phyloP scores from a whole-genome alignment of 306 rosid genomes.

The Cicer pinnatifidum region DNA sequence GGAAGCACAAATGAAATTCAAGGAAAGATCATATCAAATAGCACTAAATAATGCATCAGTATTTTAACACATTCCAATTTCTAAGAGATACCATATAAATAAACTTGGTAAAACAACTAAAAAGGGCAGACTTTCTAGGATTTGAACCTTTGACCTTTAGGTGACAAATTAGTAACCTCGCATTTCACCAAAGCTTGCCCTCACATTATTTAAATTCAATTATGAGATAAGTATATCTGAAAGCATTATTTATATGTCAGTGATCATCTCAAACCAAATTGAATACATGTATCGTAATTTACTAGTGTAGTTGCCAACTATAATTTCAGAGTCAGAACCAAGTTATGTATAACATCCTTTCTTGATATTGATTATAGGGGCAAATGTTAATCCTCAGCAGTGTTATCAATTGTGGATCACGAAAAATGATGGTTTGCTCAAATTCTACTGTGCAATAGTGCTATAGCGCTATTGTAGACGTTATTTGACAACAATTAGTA shows the following conservation, averaged over 20 bases:
- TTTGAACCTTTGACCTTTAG: neutral
- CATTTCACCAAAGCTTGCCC: neutral
- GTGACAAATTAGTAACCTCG: neutral
- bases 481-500: too few species aligned
- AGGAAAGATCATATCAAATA: slow-evolving; percentile 33
- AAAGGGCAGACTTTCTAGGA: neutral
- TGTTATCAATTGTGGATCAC: too few species aligned
- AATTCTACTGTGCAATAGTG: too few species aligned
- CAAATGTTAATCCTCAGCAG: neutral
- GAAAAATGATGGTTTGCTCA: too few species aligned
- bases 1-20: slow-evolving; percentile 9
- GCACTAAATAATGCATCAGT: slow-evolving; percentile 10
- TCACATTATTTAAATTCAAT: neutral
- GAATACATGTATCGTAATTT: slow-evolving; percentile 13
- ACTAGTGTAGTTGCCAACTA: slow-evolving; percentile 9
- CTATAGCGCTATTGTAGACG: too few species aligned
- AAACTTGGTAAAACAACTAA: slow-evolving; percentile 3
- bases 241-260: neutral
- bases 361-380: slow-evolving; percentile 24
- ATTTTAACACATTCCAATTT: slow-evolving; percentile 2
- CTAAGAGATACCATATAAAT: slow-evolving; percentile 8
- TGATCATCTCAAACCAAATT: slow-evolving; percentile 38
- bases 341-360: slow-evolving; percentile 18
- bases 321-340: slow-evolving; percentile 18
- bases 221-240: slow-evolving; percentile 21